Percentiles rank a stretch among this genome's conserved stretches.
phyloP scores from a whole-genome alignment of 805 yeast species.

The Schizosaccharomyces lindneri region DNA sequence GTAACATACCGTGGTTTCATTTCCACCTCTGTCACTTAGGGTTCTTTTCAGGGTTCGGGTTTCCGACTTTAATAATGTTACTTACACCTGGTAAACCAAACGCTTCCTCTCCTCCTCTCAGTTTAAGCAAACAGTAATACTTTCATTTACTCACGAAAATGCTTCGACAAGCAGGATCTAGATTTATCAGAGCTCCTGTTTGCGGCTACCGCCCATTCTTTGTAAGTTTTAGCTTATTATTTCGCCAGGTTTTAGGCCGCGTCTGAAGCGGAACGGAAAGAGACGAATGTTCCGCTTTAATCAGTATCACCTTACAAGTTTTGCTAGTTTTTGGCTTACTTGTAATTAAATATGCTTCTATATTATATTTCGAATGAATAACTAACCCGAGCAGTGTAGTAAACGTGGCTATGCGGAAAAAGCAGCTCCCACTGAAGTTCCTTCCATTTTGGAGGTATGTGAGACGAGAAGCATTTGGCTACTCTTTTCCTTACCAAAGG shows the following conservation, averaged over 20 bases:
- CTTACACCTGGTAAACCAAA: neutral
- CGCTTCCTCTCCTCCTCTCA: neutral
- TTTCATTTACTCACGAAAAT: neutral
- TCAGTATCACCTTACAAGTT: too few relatives aligned
- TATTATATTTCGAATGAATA: too few relatives aligned
- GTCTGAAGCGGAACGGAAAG: neutral
- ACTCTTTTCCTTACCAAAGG: neutral
- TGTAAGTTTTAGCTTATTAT: neutral
- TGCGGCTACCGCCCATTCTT: neutral
- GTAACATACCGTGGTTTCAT: too few relatives aligned
- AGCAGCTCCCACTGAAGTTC: constrained; percentile 98
- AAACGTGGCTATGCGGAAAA: constrained; percentile 73
- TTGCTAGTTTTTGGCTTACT: too few relatives aligned
- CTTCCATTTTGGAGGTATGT: constrained; percentile 65
- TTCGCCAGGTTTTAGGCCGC: neutral
- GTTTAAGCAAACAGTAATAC: neutral
- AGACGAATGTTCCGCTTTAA: too few relatives aligned
- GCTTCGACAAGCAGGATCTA: neutral
- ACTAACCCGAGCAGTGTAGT: constrained; percentile 3
- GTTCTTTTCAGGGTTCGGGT: neutral
- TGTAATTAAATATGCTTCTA: too few relatives aligned
- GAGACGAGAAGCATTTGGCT: neutral
- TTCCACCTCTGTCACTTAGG: too few relatives aligned
- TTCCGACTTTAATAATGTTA: neutral
- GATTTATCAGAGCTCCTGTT: neutral